These are phyloP conservation scores for Colletotrichum sp. DNA, from an alignment of 2,329 filamentous ascomycete genomes.

Conservation along the genomic window DNA sequence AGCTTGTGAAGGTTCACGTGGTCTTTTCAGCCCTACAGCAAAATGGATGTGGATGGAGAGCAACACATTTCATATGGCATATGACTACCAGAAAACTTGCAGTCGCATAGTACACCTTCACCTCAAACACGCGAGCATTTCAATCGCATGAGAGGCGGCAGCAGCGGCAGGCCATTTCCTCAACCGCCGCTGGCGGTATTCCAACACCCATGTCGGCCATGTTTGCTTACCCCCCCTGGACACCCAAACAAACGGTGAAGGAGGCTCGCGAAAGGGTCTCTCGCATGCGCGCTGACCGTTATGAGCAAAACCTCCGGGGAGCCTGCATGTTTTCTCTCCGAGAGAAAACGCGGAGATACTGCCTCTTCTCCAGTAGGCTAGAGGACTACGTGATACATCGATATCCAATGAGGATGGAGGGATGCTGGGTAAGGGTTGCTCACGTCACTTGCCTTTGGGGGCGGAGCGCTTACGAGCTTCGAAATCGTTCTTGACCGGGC, in stretches of 20 bases:
- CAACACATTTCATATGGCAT: neutral
- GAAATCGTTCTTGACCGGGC: neutral
- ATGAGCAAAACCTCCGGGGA: neutral
- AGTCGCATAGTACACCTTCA: neutral
- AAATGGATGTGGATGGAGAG: neutral
- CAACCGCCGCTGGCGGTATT: neutral
- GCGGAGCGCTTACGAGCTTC: neutral
- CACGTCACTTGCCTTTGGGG: neutral
- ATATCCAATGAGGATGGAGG: neutral
- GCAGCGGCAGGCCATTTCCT: neutral
- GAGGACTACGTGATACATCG: neutral
- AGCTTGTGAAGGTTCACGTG: neutral
- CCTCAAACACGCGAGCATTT: neutral
- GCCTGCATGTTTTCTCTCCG: neutral
- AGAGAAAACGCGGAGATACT: neutral
- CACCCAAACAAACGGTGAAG: neutral
- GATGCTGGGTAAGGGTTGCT: neutral
- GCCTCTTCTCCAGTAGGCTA: neutral
- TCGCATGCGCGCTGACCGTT: neutral
- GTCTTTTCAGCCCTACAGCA: accelerated
- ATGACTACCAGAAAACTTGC: neutral
- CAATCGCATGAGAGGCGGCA: neutral
- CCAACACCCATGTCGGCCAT: neutral
- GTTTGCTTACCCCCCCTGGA: neutral
- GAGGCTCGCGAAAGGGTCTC: neutral